Percentiles rank a stretch among this genome's conserved stretches.
Conservation (phyloP, 768 basidiomycete species). For the Clavulina sp. region DNA sequence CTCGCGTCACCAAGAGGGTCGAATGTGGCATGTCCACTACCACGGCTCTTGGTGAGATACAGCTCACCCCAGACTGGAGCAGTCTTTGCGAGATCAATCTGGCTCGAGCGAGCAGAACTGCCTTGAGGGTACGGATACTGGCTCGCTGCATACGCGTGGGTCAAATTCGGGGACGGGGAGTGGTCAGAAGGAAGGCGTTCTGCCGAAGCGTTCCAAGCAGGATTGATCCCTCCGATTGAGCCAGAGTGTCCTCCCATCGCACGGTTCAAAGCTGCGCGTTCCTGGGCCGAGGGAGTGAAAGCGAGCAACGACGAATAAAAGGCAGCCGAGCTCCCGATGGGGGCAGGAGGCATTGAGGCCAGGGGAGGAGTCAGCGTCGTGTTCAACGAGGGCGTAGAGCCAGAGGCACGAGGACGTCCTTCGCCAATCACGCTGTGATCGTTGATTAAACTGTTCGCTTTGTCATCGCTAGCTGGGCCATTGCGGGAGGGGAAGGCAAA, state of each 20-base stretch:
- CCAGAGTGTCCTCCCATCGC: slow-evolving; percentile 27
- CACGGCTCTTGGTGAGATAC: too few species aligned
- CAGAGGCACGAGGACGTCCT: too few species aligned
- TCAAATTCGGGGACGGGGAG: not conserved
- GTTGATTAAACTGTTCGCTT: not conserved
- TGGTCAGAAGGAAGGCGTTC: not conserved
- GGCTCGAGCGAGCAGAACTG: too few species aligned
- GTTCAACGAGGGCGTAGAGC: not conserved
- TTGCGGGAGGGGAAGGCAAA: not conserved
- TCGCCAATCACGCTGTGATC: not conserved
- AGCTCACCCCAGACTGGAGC: too few species aligned
- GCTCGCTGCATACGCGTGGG: too few species aligned
- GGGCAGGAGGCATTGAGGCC: not conserved
- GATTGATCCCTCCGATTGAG: not conserved
- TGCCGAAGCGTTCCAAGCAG: too few species aligned
- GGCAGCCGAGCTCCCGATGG: slow-evolving; percentile 6
- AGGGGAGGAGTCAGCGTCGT: not conserved
- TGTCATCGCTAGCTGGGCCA: not conserved
- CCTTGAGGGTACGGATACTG: too few species aligned
- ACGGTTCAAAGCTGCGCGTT: slow-evolving; percentile 69
- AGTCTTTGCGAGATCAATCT: too few species aligned
- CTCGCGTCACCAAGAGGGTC: too few species aligned
- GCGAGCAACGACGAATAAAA: slow-evolving; percentile 43
- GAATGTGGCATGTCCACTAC: too few species aligned
- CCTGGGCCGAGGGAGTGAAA: slow-evolving; percentile 75